Base-by-base conservation (phyloP, 2,329 filamentous ascomycete genomes). In the Leptodontidium sp. region DNA sequence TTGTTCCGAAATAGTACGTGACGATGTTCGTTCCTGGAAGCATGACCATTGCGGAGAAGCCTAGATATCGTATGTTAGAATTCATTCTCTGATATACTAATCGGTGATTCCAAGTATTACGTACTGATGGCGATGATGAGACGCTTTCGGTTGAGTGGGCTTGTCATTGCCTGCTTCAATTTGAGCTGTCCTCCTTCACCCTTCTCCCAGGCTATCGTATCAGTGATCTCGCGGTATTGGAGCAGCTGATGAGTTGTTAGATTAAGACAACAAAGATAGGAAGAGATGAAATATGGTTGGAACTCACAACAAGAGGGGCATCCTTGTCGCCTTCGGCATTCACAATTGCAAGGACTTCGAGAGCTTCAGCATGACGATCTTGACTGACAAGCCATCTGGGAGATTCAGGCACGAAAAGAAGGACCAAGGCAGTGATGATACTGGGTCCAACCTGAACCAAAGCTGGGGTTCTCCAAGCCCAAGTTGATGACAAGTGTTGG, bases 381-480 rank as follows among this genome's bases (percentile, higher is more conserved):
- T 72, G 43, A 77, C 77, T 24, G 66, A 87, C 85, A 26, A 89
- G 81, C 87, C 87, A 90, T 64, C 88, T 79, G 0, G 88, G 88
- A 2, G 84, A 87, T 73, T 90, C 88, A 26, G 78, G 78, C 26
- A 79, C 73, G 47, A 77, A 75, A n/a, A 77, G 68, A 12, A 69
- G 62, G 1, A n/a, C 64, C 21, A 43, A 68, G 57, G 59, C 55
- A 66, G 38, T 40, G 29, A 61, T 38, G 12, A 70, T 12, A 35
- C 65, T 76, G 70, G 47, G 76, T 58, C 71, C 78, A 75, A 65
- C 53, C 58, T 71, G 70, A 35, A 67, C 77, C 67, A 64, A 61
- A n/a, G 74, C 76, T 0, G 79, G 79, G 15, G 79, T 43, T 14
- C 79, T 67, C 79, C 79, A 80, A 0, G 77, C 72, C 78, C 77